A percentile compares a stretch with the other conserved stretches of the same genome.
Conservation (phyloP, 371 early-diverging fungal genomes). For the Fennellomyces sp. region DNA sequence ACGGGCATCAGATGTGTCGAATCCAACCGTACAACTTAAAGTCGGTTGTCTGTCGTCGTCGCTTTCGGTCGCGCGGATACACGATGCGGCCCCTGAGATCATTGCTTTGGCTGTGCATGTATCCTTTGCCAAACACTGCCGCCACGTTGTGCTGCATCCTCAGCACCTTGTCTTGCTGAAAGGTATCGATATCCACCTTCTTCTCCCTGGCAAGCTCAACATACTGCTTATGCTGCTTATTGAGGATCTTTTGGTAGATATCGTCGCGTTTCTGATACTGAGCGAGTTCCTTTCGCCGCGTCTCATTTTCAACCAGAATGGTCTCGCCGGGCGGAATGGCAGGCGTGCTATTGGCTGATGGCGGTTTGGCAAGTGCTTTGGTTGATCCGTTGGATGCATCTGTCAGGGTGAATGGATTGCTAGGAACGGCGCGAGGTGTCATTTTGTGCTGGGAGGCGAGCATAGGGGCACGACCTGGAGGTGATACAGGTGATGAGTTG, state of each 20-base stretch:
- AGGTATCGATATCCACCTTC: conserved; percentile 37
- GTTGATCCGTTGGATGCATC: conserved; percentile 4
- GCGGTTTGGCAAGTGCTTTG: not conserved
- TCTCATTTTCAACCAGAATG: conserved; percentile 14
- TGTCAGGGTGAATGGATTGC: not conserved
- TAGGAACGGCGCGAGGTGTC: not conserved
- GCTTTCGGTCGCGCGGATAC: conserved; percentile 40
- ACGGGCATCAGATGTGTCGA: not conserved
- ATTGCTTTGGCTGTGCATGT: conserved; percentile 28
- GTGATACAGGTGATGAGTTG: not conserved
- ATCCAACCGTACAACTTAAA: conserved; percentile 39
- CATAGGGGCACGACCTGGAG: not conserved
- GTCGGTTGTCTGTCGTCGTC: conserved; percentile 23
- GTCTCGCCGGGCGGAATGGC: conserved; percentile 11
- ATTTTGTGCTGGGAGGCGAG: conserved; percentile 2
- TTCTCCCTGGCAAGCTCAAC: conserved; percentile 39
- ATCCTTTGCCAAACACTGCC: conserved; percentile 39
- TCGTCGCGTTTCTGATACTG: conserved; percentile 33
- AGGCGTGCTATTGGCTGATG: conserved; percentile 1
- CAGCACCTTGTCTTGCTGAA: conserved; percentile 21
- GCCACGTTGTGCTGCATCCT: conserved; percentile 21
- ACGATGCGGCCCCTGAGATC: conserved; percentile 17
- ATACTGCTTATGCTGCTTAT: conserved; percentile 42
- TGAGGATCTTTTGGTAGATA: conserved; percentile 33
- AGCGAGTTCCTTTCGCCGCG: conserved; percentile 23